A percentile compares a stretch with the other conserved stretches of the same genome.
phyloP scores from a whole-genome alignment of 257 asterid species.

The Solanum etuberosum region DNA sequence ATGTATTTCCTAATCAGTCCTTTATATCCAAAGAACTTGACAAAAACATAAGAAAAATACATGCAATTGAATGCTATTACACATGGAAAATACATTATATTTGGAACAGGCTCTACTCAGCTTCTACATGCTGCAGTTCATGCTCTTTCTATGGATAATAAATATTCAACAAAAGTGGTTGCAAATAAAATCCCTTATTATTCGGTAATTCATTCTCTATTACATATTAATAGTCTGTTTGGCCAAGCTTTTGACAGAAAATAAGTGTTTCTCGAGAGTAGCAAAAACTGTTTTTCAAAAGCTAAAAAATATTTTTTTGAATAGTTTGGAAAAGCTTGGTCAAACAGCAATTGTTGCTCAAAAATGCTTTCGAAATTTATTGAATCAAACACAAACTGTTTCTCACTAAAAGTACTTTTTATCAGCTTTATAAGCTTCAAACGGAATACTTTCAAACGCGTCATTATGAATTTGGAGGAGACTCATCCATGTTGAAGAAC shows the following conservation, averaged over 20 bases:
- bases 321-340: not conserved
- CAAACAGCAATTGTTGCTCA: not conserved
- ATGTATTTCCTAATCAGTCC: conserved; percentile 9
- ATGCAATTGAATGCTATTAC: conserved; percentile 40
- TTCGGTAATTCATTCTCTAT: conserved; percentile 11
- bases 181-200: conserved; percentile 39
- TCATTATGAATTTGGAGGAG: conserved; percentile 39
- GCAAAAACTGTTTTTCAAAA: not conserved
- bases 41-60: conserved; percentile 28
- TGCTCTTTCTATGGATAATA: conserved; percentile 38
- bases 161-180: conserved; percentile 27
- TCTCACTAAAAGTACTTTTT: not conserved
- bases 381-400: not conserved
- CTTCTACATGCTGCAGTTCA: conserved; percentile 55
- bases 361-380: not conserved
- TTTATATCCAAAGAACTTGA: conserved; percentile 31
- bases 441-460: conserved; percentile 35
- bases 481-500: conserved; percentile 20
- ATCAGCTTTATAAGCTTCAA: conserved; percentile 43
- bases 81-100: conserved; percentile 34
- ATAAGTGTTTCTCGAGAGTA: not conserved
- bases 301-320: no score
- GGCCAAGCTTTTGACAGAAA: not conserved
- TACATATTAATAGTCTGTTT: not conserved
- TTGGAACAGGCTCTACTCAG: conserved; percentile 68